Evolutionary conservation across 1,284 basidiomycete genomes (phyloP).

Genomic region (Leccinum huronense): DNA sequence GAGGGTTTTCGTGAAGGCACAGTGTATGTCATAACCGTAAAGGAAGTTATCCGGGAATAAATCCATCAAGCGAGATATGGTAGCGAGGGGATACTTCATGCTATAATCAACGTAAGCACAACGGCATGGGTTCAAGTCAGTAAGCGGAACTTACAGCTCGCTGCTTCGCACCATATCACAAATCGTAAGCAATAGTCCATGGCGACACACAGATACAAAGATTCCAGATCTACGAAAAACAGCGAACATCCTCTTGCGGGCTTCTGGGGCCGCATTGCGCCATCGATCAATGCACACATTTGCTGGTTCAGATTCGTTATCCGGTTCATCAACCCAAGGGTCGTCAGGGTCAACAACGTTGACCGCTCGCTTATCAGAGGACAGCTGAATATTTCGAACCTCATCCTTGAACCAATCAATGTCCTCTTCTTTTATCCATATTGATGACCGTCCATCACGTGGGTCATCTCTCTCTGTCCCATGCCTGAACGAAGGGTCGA

Average conservation of each 20-base stretch:
- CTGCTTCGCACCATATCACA: background rate
- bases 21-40: background rate
- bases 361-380: background rate
- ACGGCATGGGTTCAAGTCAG: background rate
- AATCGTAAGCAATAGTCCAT: background rate
- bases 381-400: background rate
- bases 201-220: background rate
- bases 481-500: background rate
- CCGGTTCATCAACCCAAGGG: background rate
- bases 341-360: background rate
- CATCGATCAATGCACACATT: background rate
- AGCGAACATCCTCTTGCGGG: background rate
- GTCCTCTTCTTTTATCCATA: background rate
- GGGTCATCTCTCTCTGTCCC: background rate
- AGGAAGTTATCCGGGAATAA: background rate
- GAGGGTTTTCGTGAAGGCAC: background rate
- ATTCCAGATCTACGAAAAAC: background rate
- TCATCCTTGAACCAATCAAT: constrained; percentile 2
- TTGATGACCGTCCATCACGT: background rate
- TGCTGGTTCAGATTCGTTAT: background rate
- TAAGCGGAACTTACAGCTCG: background rate
- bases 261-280: background rate
- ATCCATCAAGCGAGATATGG: background rate
- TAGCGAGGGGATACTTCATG: background rate
- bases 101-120: background rate